Evolutionary conservation across 139 green algal genomes (phyloP), one percentile per base, ranked within the genome.

Genomic region (Nannochloris sp.): DNA sequence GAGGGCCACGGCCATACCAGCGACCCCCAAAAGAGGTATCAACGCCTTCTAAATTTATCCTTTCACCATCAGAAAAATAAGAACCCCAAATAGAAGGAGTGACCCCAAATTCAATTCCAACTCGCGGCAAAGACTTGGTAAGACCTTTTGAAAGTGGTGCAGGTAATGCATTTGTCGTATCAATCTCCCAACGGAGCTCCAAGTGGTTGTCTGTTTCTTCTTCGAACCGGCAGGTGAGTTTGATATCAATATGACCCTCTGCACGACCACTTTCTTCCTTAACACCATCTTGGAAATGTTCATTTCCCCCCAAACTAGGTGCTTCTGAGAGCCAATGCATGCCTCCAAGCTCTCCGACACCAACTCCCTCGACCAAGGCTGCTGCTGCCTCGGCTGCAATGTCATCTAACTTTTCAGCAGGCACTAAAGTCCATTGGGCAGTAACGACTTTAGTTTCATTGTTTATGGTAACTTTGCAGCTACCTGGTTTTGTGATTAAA

Each of bases 1-100:
- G 87, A 0, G 91, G 92, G 3, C 92, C 92, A 2, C 71, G 45
- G 8, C 92, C 92, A 42, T 83, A 84, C 85, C 87, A 97, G n/a
- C n/a, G n/a, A n/a, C n/a, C n/a, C n/a, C n/a, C n/a, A n/a, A n/a
- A n/a, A n/a, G n/a, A n/a, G n/a, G n/a, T n/a, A 9, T 51, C n/a
- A 15, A 83, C 71, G 19, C 47, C 19, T 14, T 47, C 36, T 32
- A 79, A 64, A n/a, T n/a, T n/a, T n/a, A n/a, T n/a, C n/a, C n/a
- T n/a, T n/a, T n/a, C n/a, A n/a, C n/a, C n/a, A n/a, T n/a, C n/a
- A n/a, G n/a, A n/a, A 15, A 25, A 42, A 12, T 39, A 6, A 27
- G 39, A 42, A 9, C 6, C 9, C 9, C 29, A 10, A 60, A 35
- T 35, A 12, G n/a, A 30, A 32, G 14, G 14, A 4, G 7, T 1